Base-by-base conservation (phyloP, 1,284 basidiomycete species). In the Puccinia polysora region DNA sequence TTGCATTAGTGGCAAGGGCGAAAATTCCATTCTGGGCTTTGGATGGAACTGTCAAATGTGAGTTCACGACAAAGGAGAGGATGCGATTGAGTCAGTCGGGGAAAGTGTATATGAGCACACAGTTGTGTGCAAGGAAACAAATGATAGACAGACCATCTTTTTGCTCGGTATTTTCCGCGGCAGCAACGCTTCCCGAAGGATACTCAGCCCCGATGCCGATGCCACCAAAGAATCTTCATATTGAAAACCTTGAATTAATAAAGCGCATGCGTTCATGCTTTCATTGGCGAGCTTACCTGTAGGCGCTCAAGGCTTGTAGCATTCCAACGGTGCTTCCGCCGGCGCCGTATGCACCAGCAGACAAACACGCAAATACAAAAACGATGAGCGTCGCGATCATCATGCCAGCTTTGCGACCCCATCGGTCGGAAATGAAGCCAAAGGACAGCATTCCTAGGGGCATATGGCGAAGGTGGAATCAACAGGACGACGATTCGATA, bases 371-470 rank as follows among this genome's bases (percentile, higher is more conserved):
- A 80, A 93, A 93, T 28, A 93, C 78, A 15, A 86, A 85, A 65
- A 93, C 88, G 75, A 91, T 90, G 25, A 81, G 85, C 1, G 88
- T 86, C 6, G 89, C 89, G 36, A 85, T 77, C 86, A 91, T 88
- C 90, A 91, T 92, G 72, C 91, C 90, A 76, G 87, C 88, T 78
- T 94, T 94, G 67, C 93, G 86, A 7, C 92, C 92, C 71, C 92
- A 77, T 78, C 88, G 89, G 79, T 96, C 93, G 7, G 89, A 89
- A 70, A 92, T 81, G 78, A 86, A 90, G 28, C 83, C 83, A 65
- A 83, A 84, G 7, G 76, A 56, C 12, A 80, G 75, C 69, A 72
- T 72, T 50, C 69, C 69, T 72, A n/a, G 20, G 28, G 15, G n/a
- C n/a, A n/a, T n/a, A n/a, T n/a, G n/a, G n/a, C n/a, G n/a, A n/a